Percentiles rank a stretch among this genome's conserved stretches.
phyloP scores from a whole-genome alignment of 2,329 filamentous ascomycete genomes.

The Trichophyton benhamiae region DNA sequence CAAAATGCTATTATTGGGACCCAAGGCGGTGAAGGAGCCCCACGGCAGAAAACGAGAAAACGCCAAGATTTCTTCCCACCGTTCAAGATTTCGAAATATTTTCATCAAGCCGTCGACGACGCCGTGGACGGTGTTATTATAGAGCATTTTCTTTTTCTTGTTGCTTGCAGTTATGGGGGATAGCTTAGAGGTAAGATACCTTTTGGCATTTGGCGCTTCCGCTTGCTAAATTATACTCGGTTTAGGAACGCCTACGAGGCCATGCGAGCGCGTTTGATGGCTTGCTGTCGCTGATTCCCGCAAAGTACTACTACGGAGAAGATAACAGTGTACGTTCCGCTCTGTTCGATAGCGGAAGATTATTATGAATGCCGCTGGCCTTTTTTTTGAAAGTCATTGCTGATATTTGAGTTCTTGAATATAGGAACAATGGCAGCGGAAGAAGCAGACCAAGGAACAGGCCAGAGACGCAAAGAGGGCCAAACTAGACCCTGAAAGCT shows the following conservation, averaged over 20 bases:
- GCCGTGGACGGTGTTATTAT: background rate
- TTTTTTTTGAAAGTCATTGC: conserved; percentile 5
- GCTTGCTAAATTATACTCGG: conserved; percentile 9
- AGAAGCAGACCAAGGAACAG: conserved; percentile 90
- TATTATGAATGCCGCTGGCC: conserved; percentile 9
- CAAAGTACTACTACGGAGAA: conserved; percentile 80
- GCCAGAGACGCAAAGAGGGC: conserved; percentile 69
- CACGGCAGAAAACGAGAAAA: conserved; percentile 5
- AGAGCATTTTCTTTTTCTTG: background rate
- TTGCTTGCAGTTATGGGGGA: conserved; percentile 11
- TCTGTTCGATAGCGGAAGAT: background rate
- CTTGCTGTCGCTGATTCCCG: conserved; percentile 73
- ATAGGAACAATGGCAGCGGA: conserved; percentile 85
- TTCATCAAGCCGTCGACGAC: background rate
- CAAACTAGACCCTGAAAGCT: conserved; percentile 83
- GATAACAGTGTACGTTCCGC: conserved; percentile 60
- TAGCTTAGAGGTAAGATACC: conserved; percentile 13
- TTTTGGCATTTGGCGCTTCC: conserved; percentile 14
- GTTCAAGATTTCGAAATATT: conserved; percentile 7
- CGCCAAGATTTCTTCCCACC: conserved; percentile 13
- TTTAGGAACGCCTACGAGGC: conserved; percentile 38
- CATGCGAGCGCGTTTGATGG: conserved; percentile 70
- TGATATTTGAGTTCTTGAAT: conserved; percentile 10
- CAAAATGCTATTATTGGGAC: background rate
- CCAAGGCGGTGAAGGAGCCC: background rate